Percentiles rank a stretch among this genome's conserved stretches.
phyloP scores from a whole-genome alignment of 768 basidiomycete genomes.

The Pleurotus pulmonarius region DNA sequence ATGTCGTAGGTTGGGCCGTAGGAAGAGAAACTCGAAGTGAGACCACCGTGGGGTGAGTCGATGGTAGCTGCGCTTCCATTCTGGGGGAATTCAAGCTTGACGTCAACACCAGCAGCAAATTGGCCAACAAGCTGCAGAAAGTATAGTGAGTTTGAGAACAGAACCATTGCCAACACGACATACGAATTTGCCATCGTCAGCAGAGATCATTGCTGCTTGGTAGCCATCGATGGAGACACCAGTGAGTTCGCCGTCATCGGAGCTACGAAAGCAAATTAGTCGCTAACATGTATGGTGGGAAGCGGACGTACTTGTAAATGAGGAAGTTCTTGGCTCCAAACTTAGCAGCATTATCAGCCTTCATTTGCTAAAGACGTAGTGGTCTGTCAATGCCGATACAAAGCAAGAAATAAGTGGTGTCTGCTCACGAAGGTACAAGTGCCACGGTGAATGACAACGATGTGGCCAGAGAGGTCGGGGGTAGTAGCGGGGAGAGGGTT shows the following conservation, averaged over 20 bases:
- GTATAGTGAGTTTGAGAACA: conserved; percentile 6
- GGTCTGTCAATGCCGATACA: no score
- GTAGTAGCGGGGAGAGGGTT: conserved; percentile 46
- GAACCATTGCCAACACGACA: no score
- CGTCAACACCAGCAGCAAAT: conserved; percentile 37
- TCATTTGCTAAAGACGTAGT: conserved; percentile 31
- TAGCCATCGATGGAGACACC: conserved; percentile 44
- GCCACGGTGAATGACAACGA: conserved; percentile 58
- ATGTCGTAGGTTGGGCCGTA: conserved; percentile 63
- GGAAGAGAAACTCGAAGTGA: conserved; percentile 52
- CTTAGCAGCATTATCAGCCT: conserved; percentile 48
- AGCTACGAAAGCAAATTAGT: background rate
- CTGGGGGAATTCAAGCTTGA: conserved; percentile 48
- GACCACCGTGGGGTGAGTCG: conserved; percentile 50
- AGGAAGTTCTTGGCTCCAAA: conserved; percentile 46
- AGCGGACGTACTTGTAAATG: conserved; percentile 48
- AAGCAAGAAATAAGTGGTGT: background rate
- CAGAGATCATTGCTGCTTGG: conserved; percentile 46
- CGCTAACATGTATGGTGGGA: background rate
- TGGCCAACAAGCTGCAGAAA: conserved; percentile 40
- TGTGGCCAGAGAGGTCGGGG: conserved; percentile 48
- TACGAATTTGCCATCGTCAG: conserved; percentile 54
- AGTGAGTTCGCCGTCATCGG: conserved; percentile 42
- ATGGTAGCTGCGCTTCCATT: conserved; percentile 35
- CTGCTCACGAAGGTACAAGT: conserved; percentile 49